Evolutionary conservation across 75 land plant genomes (phyloP), one percentile per base, ranked within the genome.

Genomic region (Pinus albicaulis): DNA sequence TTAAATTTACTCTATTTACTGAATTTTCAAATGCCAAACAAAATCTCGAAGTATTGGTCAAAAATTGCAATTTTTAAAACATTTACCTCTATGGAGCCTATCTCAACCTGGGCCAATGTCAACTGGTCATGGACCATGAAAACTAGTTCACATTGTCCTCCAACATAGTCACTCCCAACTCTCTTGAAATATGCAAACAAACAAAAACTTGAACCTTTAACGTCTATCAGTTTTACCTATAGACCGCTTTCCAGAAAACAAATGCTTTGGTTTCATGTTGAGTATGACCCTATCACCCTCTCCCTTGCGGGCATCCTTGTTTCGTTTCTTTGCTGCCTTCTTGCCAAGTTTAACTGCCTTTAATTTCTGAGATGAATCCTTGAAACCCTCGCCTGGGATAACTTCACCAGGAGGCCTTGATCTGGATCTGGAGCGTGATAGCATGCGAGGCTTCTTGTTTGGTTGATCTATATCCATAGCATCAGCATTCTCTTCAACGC

Each of bases 201-300:
- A 10, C 53, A 48, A 48, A 48, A 48, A 10, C 53, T 31, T 65
- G 69, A 65, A 26, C n/a, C 34, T 15, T 77, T 74, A 93, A 20
- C 98, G 91, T 76, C 98, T 84, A 55, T 81, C 72, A 12, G 98
- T 95, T 78, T 95, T 95, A 13, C 98, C 98, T 57, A 34, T 89
- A 6, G 89, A 82, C 3, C 96, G 90, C 80, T 95, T 95, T 10
- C 98, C 98, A 76, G 98, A 85, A 65, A 83, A 93, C 81, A 95
- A 84, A 76, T 95, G 98, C 79, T 93, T 95, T 38, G 98, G 98
- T 78, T 85, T 93, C 74, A 93, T 72, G 73, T 88, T 95, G 72
- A 86, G 84, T 75, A 91, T 94, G 17, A 89, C 90, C 63, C 98
- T 89, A 84, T 95, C 98, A 73, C 92, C 93, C 85, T 95, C 98